These are phyloP conservation scores for Pulveroboletus sp. DNA, from an alignment of 768 basidiomycete species.

Conservation along the genomic window DNA sequence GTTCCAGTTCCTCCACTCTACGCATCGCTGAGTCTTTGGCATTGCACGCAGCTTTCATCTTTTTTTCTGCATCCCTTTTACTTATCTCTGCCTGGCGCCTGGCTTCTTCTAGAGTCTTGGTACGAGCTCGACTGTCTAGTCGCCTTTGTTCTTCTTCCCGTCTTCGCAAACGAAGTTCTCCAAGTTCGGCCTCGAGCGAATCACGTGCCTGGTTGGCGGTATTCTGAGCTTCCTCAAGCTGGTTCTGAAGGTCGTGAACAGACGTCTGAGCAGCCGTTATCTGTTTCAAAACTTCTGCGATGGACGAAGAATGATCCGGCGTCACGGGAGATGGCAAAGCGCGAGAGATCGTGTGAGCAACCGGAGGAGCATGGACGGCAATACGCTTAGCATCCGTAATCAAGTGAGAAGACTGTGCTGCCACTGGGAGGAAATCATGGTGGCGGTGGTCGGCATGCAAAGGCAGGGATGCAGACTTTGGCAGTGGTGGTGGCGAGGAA, in stretches of 20 bases:
- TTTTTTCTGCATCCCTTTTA: conserved; percentile 86
- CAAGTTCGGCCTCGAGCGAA: conserved; percentile 68
- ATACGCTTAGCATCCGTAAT: conserved; percentile 25
- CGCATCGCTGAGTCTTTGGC: conserved; percentile 59
- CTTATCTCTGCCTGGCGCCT: conserved; percentile 77
- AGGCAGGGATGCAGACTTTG: conserved; percentile 77
- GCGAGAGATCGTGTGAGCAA: conserved; percentile 22
- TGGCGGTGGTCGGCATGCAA: conserved; percentile 53
- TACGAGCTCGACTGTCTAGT: conserved; percentile 74
- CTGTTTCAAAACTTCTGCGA: conserved; percentile 72
- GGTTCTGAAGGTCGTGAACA: conserved; percentile 63
- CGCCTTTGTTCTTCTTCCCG: conserved; percentile 79
- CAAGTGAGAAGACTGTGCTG: conserved; percentile 21
- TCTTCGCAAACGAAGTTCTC: conserved; percentile 66
- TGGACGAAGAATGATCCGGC: conserved; percentile 63
- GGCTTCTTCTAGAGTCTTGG: conserved; percentile 82
- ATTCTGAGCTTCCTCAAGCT: conserved; percentile 60
- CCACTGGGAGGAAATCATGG: conserved; percentile 25
- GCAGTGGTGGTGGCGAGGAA: conserved; percentile 78
- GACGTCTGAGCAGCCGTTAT: conserved; percentile 59
- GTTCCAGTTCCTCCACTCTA: conserved; percentile 55
- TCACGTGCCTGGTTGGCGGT: conserved; percentile 56
- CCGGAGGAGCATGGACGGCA: conserved; percentile 27
- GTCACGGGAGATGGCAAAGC: conserved; percentile 18
- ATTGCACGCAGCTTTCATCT: conserved; percentile 64